phyloP scores from a whole-genome alignment of 176 grass and related monocot species.

The Eremochloa ophiuroides region DNA sequence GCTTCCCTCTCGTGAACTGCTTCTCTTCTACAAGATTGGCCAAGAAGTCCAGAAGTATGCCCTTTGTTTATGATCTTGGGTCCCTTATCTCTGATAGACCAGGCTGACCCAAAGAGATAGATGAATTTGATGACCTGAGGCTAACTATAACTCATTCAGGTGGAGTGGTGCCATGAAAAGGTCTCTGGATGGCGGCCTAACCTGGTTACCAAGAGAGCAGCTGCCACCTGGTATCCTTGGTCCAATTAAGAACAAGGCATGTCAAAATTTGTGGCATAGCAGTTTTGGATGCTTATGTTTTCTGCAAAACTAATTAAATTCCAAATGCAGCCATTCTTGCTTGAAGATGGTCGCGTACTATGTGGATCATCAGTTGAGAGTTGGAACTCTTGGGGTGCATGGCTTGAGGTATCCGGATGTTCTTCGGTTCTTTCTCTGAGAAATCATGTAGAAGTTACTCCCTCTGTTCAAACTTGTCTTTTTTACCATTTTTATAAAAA shows the following conservation, averaged over 20 bases:
- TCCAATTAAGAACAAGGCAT: conserved; percentile 93
- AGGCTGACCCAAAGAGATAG: not conserved
- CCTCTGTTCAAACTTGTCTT: not conserved
- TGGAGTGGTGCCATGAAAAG: conserved; percentile 99
- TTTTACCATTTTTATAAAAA: not conserved
- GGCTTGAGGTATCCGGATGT: conserved; percentile 70
- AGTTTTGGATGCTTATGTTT: not conserved
- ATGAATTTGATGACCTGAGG: not conserved
- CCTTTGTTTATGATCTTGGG: not conserved
- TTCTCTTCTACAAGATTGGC: conserved; percentile 96
- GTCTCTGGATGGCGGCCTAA: conserved; percentile 65
- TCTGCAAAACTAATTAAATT: not conserved
- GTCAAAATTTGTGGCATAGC: conserved; percentile 1
- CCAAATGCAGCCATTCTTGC: conserved; percentile 65
- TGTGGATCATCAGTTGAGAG: conserved; percentile 98
- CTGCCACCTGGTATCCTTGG: conserved; percentile 94
- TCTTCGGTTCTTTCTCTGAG: not conserved
- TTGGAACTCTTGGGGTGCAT: conserved; percentile 99
- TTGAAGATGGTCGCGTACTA: conserved; percentile 72
- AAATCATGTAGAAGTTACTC: not conserved
- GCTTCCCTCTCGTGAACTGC: conserved; percentile 79
- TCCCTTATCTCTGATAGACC: not conserved
- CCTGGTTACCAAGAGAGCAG: conserved; percentile 84
- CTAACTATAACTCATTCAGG: conserved; percentile 31
- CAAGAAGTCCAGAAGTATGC: conserved; percentile 83